Conservation (phyloP, 192 early-diverging fungal genomes). For the Umbelopsis vinacea region DNA sequence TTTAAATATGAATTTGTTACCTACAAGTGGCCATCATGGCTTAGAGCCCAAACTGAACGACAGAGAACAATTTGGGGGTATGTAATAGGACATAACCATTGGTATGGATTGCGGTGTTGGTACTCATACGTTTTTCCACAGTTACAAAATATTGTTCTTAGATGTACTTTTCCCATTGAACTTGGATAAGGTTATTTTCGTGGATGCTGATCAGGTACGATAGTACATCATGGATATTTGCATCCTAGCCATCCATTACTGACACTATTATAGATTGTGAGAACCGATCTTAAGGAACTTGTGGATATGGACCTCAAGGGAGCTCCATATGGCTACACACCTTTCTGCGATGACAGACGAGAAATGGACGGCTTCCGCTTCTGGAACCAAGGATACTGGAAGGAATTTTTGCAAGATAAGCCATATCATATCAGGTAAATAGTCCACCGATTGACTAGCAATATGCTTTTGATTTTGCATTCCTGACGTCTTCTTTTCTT, state of each 20-base stretch:
- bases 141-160: constrained; percentile 97
- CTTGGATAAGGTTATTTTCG: constrained; percentile 95
- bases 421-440: constrained; percentile 90
- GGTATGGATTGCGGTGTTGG: neutral
- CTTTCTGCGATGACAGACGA: constrained; percentile 89
- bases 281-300: constrained; percentile 93
- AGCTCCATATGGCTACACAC: constrained; percentile 96
- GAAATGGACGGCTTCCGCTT: constrained; percentile 98
- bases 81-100: neutral
- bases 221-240: neutral
- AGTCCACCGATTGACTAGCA: neutral
- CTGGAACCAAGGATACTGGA: constrained; percentile 98
- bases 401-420: constrained; percentile 79
- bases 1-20: constrained; percentile 97
- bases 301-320: constrained; percentile 91
- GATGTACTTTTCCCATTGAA: constrained; percentile 96
- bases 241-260: too few species aligned
- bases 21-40: constrained; percentile 99
- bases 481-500: neutral
- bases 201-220: constrained; percentile 92
- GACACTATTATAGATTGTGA: constrained; percentile 68
- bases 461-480: too few species aligned
- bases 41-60: constrained; percentile 89
- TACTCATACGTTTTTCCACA: constrained; percentile 21
- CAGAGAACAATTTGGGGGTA: constrained; percentile 97